A percentile compares a stretch with the other conserved stretches of the same genome.
These are phyloP conservation scores for Trichoderma koningiopsis DNA, from an alignment of 2,329 filamentous ascomycete species.

Conservation along the genomic window DNA sequence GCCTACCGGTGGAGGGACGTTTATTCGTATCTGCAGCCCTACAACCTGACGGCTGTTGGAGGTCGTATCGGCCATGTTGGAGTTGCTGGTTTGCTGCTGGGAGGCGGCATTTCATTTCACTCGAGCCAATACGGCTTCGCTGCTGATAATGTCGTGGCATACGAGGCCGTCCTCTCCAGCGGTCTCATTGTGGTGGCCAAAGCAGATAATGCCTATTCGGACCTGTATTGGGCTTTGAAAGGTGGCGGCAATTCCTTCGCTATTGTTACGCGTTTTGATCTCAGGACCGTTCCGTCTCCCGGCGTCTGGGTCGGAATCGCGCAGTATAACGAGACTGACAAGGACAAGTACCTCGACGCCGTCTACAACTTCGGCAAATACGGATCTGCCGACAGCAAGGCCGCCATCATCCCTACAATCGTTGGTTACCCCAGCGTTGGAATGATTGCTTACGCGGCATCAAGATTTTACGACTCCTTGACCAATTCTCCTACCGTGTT, in stretches of 20 bases:
- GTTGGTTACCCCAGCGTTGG: slow-evolving; percentile 8
- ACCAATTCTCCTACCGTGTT: slow-evolving; percentile 6
- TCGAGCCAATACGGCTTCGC: slow-evolving; percentile 47
- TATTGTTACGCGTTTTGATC: slow-evolving; percentile 36
- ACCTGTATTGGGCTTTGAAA: slow-evolving; percentile 50
- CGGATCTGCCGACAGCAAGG: slow-evolving; percentile 5
- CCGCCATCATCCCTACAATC: slow-evolving; percentile 8
- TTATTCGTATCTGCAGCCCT: slow-evolving; percentile 32
- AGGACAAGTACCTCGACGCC: slow-evolving; percentile 7
- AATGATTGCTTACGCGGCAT: slow-evolving; percentile 12
- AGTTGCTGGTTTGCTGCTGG: slow-evolving; percentile 36
- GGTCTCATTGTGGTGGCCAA: slow-evolving; percentile 47
- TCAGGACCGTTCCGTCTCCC: slow-evolving; percentile 33
- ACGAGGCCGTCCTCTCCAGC: slow-evolving; percentile 51
- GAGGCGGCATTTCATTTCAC: slow-evolving; percentile 33
- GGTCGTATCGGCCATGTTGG: slow-evolving; percentile 44
- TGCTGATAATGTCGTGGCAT: slow-evolving; percentile 49
- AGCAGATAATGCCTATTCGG: slow-evolving; percentile 38
- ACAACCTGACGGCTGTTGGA: slow-evolving; percentile 46
- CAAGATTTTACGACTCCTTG: slow-evolving; percentile 8
- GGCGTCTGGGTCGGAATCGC: slow-evolving; percentile 21
- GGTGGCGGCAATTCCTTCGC: slow-evolving; percentile 48
- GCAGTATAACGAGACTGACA: slow-evolving; percentile 10
- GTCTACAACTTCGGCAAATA: slow-evolving; percentile 10
- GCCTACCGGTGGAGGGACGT: slow-evolving; percentile 46